Conservation (phyloP, 2,329 filamentous ascomycete genomes). For the Davidsoniella virescens region DNA sequence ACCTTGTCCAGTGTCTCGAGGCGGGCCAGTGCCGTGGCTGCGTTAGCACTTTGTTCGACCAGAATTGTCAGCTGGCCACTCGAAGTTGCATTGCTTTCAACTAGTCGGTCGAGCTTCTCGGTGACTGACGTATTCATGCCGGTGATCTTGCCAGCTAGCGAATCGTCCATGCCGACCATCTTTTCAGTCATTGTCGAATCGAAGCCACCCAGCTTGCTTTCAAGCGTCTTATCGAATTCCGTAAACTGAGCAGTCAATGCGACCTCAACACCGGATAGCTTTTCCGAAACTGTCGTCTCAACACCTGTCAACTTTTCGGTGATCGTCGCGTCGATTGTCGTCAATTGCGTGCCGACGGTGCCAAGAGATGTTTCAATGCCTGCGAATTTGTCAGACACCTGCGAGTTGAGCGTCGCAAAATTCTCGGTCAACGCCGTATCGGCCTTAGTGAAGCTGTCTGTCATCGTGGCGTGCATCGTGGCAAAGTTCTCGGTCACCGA, state of each 20-base stretch:
- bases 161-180: constrained; percentile 11
- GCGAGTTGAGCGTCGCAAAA: constrained; percentile 12
- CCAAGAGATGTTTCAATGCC: constrained; percentile 8
- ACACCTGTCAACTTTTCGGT: constrained; percentile 6
- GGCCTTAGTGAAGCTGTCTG: constrained; percentile 8
- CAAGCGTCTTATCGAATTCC: constrained; percentile 8
- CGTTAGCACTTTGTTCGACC: constrained; percentile 41
- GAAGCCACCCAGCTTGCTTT: constrained; percentile 6
- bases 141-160: constrained; percentile 7
- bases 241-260: constrained; percentile 10
- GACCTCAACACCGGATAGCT: constrained; percentile 3
- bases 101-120: constrained; percentile 36
- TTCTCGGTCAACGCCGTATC: constrained; percentile 12
- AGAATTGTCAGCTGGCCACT: constrained; percentile 19
- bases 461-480: constrained; percentile 11
- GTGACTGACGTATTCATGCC: constrained; percentile 3
- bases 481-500: constrained; percentile 12
- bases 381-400: constrained; percentile 6
- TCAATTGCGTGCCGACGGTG: constrained; percentile 4
- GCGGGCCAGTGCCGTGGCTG: constrained; percentile 55
- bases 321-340: not conserved
- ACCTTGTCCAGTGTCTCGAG: constrained; percentile 57
- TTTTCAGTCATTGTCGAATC: constrained; percentile 8
- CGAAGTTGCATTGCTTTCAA: constrained; percentile 18
- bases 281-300: constrained; percentile 2